Evolutionary conservation across 2,329 filamentous ascomycete species (phyloP), one percentile per base, ranked within the genome.

Genomic region (Monosporascus ibericus): DNA sequence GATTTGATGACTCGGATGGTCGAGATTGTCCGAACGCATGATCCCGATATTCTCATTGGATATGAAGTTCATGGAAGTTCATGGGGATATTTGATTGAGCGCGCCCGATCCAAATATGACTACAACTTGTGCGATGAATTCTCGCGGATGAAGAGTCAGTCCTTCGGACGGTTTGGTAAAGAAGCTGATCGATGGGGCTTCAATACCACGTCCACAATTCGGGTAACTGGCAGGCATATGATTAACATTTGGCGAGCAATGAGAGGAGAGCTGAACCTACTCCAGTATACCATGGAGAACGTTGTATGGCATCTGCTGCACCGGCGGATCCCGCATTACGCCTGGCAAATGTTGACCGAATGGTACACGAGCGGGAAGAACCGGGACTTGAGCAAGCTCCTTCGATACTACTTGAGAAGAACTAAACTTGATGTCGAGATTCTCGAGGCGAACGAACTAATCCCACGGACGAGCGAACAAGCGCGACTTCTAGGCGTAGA

Each of bases 191-290:
- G 84, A 58, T 97, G 92, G 92, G 92, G 92, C 0, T 96, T 95
- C 73, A 94, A 90, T 57, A 91, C 92, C 50, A 95, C 92, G 0
- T 96, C 91, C 2, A 92, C 90, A 3, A 91, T 97, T 59, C 85
- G 85, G 52, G 82, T 99, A n/a, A 96, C 92, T 0, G 94, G 94
- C 5, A 81, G 94, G 55, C 92, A 97, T 66, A 90, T 95, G 78
- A 92, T 99, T 73, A 97, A 97, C 61, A 88, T 97, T 46, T 97
- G 94, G 91, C 82, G 92, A 61, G 91, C 92, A 0, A 96, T 99
- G 92, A 82, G 90, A 53, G 83, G 86, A n/a, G 92, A 96, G 70
- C 72, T 99, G 27, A 95, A 92, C 60, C 74, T 99, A 27, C 78
- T 96, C 11, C 92, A 96, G 65, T 97, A 99, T 65, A 96, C 89